Base-by-base conservation (phyloP, 73 alveolate species). In the Tetrahymena malaccensis region DNA sequence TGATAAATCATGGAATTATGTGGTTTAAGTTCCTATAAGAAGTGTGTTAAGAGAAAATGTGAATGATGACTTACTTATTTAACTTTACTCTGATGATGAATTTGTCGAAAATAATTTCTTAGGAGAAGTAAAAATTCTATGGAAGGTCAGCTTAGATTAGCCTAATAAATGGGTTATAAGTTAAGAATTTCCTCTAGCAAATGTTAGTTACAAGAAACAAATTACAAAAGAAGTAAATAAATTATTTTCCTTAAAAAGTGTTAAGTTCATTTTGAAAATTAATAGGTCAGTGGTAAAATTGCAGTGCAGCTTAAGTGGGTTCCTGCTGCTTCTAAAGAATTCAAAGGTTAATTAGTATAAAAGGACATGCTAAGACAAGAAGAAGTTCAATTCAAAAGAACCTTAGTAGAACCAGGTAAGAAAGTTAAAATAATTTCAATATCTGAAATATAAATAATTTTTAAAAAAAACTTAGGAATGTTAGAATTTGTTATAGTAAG, bases 61-160 rank as follows among this genome's bases (percentile, higher is more conserved):
- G 3, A 85, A 85, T 43, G 96, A 94, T 57, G 89, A 84, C 25
- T 35, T 94, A 35, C 55, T 85, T 44, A 35, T 94, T 85, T 19
- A 93, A 43, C 70, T 94, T 19, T 94, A 94, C 43, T 19, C 56
- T n/a, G 40, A 94, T 38, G 93, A 43, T 11, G 93, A 70, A 3
- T 70, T 94, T 85, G 95, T 43, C 10, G 96, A 94, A 85, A 21
- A 85, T 37, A 94, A 94, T 85, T 94, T 94, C 44, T 70, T 94
- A 7, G 96, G 96, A 40, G 96, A 94, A 85, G 96, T 94, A 0
- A 94, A 94, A 33, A 44, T 94, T 27, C 34, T 94, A 85, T 94
- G 96, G 96, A 94, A 94, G 33, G 4, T 25, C 17, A 85, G 89
- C 13, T 33, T 94, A 44, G 85, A 94, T 25, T 57, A 94, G 25